These are phyloP conservation scores for Mucor ambiguus DNA, from an alignment of 371 early-diverging fungal genomes.

Conservation along the genomic window DNA sequence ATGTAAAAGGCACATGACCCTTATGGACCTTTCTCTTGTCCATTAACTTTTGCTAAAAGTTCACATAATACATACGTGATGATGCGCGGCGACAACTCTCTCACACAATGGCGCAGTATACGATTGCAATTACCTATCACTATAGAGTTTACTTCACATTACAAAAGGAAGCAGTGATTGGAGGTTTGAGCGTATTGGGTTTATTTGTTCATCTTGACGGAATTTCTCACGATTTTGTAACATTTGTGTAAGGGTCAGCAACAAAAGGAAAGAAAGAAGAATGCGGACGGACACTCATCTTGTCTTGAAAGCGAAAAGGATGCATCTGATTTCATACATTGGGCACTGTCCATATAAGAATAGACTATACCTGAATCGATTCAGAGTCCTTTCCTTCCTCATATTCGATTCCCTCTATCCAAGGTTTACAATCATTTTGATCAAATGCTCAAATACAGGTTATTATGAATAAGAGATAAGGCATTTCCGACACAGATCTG, in stretches of 20 bases:
- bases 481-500: background rate
- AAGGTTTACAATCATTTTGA: background rate
- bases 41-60: background rate
- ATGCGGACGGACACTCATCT: background rate
- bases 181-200: background rate
- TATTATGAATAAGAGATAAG: background rate
- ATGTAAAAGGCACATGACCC: background rate
- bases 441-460: background rate
- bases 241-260: background rate
- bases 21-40: background rate
- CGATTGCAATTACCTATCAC: background rate
- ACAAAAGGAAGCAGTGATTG: background rate
- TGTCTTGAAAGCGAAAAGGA: background rate
- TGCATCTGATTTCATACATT: background rate
- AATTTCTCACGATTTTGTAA: slow-evolving; percentile 6
- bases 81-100: background rate
- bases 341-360: background rate
- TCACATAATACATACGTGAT: background rate
- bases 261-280: background rate
- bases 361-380: background rate
- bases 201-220: background rate
- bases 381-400: background rate
- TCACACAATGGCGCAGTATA: background rate
- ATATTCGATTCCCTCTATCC: background rate
- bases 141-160: background rate